Evolutionary conservation across 2,329 filamentous ascomycete species (phyloP).

Genomic region (Talaromyces sp.): DNA sequence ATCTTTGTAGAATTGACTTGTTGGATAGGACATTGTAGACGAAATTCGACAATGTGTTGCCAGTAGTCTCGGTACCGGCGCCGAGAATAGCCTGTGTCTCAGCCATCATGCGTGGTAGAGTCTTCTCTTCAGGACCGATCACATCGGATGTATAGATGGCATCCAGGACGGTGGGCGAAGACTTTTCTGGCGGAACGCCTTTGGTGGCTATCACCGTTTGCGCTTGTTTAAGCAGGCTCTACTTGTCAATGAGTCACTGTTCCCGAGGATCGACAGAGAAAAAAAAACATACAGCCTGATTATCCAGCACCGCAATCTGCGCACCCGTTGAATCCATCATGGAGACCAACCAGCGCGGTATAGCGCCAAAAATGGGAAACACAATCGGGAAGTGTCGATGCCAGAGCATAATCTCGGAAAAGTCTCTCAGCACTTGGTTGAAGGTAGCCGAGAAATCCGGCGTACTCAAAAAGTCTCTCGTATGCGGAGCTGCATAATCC

Average conservation of each 20-base stretch:
- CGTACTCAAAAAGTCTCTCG: conserved; percentile 16
- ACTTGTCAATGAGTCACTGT: background rate
- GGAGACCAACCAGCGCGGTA: conserved; percentile 16
- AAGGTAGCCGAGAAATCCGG: conserved; percentile 17
- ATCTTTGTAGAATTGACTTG: conserved; percentile 18
- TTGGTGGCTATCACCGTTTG: conserved; percentile 17
- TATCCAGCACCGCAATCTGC: conserved; percentile 18
- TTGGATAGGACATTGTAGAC: conserved; percentile 20
- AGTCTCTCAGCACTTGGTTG: conserved; percentile 17
- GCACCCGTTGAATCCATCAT: conserved; percentile 17
- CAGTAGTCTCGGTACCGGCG: conserved; percentile 29
- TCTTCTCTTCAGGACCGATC: conserved; percentile 18
- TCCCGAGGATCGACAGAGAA: too few relatives aligned
- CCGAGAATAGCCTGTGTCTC: conserved; percentile 29
- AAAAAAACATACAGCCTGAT: conserved; percentile 13
- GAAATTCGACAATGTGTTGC: conserved; percentile 21
- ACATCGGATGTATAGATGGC: conserved; percentile 17
- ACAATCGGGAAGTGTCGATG: conserved; percentile 18
- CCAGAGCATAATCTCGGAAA: conserved; percentile 19
- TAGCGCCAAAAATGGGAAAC: conserved; percentile 13
- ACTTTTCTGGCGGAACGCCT: conserved; percentile 14
- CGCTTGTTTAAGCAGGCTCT: conserved; percentile 16
- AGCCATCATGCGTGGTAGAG: conserved; percentile 25
- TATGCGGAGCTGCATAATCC: conserved; percentile 18
- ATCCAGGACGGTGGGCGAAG: conserved; percentile 16